A percentile compares a stretch with the other conserved stretches of the same genome.
These are phyloP conservation scores for Alternaria longipes DNA, from an alignment of 2,329 filamentous ascomycete genomes.

Conservation along the genomic window DNA sequence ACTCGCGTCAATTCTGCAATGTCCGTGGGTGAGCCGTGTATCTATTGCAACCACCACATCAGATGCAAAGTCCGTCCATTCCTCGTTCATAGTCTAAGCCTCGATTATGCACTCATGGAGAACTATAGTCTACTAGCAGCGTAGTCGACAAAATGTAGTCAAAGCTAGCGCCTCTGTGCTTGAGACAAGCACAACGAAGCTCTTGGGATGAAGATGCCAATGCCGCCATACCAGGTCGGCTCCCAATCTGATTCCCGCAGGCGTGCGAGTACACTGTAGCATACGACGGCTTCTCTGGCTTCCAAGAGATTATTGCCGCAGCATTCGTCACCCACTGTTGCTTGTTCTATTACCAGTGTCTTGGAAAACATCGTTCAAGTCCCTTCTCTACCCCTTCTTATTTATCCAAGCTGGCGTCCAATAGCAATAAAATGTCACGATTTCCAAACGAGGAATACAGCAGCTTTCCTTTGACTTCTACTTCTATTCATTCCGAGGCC, in stretches of 20 bases:
- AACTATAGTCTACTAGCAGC: not conserved
- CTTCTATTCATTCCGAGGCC: not conserved
- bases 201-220: constrained; percentile 2
- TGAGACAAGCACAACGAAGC: constrained; percentile 1
- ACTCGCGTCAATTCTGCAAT: not conserved
- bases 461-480: not conserved
- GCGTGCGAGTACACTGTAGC: not conserved
- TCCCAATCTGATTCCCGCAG: not conserved
- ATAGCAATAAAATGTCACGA: not conserved
- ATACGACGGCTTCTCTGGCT: not conserved
- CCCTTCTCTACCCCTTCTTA: not conserved
- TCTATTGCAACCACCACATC: not conserved
- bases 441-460: not conserved
- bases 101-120: not conserved
- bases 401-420: not conserved
- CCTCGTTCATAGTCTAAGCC: not conserved
- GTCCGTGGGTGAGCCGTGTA: not conserved
- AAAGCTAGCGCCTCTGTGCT: not conserved
- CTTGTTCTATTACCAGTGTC: not conserved
- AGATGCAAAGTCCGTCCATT: not conserved
- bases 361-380: not conserved
- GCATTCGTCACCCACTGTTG: not conserved
- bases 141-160: not conserved
- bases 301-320: not conserved
- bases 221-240: not conserved